Base-by-base conservation (phyloP, 805 yeast genomes). In the Debaryomyces castellii region DNA sequence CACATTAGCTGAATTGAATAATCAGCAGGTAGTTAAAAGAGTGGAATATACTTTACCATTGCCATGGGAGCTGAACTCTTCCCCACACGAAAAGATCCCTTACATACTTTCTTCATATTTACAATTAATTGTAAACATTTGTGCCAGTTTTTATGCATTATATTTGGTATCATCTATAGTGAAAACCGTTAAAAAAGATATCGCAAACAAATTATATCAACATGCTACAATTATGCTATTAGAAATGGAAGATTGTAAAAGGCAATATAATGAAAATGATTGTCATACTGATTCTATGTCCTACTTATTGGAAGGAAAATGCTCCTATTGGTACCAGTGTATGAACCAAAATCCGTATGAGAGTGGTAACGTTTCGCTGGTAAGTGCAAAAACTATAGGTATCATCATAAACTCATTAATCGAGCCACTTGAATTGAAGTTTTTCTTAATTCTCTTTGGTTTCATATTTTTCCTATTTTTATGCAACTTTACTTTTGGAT, bases 401-500 rank as follows among this genome's bases (percentile, higher is more conserved):
- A 64, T 78, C 40, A 67, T 85, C 12, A 52, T 85, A 9, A 83
- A 84, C 53, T 77, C 85, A 0, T 69, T 86, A 44, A 70, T 85
- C 16, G 88, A 85, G 51, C 90, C 89, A 0, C 72, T 87, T 37
- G 83, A 88, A 3, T 64, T 76, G 50, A 82, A 84, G 58, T 79
- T 85, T 16, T 68, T 82, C 38, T 27, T 72, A 3, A 72, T 82
- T 3, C 55, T 78, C 10, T 52, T 71, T 3, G 51, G 73, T 8
- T 64, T 74, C 9, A 53, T 73, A 0, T 66, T 74, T n/a, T 66
- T 80, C 67, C 57, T 77, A 16, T 85, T 83, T 57, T 69, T 77
- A 3, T 76, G 83, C 22, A 87, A 87, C 57, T 81, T 85, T 50
- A 62, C 80, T 2, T 79, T 83, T 58, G 91, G 91, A 0, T 86